Conservation (phyloP, 495 filamentous ascomycete genomes). For the Saxispiralis lemnorum region DNA sequence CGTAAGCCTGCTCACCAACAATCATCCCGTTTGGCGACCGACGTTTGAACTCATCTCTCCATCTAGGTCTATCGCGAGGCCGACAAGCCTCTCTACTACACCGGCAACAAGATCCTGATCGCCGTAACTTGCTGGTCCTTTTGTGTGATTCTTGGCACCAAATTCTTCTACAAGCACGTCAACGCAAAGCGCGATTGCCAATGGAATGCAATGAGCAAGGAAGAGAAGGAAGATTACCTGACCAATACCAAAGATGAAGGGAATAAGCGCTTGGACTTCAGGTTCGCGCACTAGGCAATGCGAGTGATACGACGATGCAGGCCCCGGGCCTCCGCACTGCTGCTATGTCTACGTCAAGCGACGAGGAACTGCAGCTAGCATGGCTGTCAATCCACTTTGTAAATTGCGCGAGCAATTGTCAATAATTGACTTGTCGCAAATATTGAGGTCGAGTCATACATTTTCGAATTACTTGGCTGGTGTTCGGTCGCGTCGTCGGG, state of each 20-base stretch:
- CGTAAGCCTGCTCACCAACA: not conserved
- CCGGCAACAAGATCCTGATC: constrained; percentile 28
- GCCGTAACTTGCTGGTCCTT: constrained; percentile 22
- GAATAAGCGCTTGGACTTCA: constrained; percentile 14
- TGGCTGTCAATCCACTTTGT: too few relatives aligned
- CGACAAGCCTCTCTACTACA: constrained; percentile 26
- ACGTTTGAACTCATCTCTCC: not conserved
- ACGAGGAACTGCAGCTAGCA: too few relatives aligned
- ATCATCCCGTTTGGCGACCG: too few relatives aligned
- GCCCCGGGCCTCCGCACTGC: too few relatives aligned
- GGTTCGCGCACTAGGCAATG: constrained; percentile 11
- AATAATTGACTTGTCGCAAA: too few relatives aligned
- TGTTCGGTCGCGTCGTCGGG: too few relatives aligned
- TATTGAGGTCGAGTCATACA: too few relatives aligned
- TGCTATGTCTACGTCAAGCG: too few relatives aligned
- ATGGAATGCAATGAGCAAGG: constrained; percentile 24
- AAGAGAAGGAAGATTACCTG: constrained; percentile 23
- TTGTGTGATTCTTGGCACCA: constrained; percentile 21
- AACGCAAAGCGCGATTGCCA: constrained; percentile 26
- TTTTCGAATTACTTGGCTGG: too few relatives aligned
- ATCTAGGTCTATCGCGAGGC: constrained; percentile 23
- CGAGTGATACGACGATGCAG: not conserved
- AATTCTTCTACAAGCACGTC: constrained; percentile 19
- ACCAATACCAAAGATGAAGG: constrained; percentile 11
- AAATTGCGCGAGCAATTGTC: too few relatives aligned